Conservation (phyloP, 176 grass and related monocot species). For the Paspalum notatum region DNA sequence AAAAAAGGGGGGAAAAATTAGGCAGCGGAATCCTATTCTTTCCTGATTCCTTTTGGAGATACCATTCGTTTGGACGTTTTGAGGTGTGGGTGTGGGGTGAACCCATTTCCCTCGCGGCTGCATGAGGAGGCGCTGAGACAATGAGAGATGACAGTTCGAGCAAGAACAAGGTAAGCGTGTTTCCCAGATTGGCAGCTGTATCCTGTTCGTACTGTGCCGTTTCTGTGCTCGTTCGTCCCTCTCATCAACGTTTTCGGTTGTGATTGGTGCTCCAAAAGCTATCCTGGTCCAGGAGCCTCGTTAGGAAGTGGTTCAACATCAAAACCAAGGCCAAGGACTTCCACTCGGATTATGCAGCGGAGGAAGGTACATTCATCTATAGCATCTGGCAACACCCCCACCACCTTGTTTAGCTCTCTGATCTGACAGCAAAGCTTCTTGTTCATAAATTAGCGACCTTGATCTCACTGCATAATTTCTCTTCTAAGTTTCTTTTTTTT, state of each 20-base stretch:
- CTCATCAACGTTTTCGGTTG: slow-evolving; percentile 33
- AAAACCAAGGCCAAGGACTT: slow-evolving; percentile 85
- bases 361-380: slow-evolving; percentile 58
- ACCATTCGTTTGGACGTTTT: slow-evolving; percentile 33
- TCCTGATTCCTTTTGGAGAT: slow-evolving; percentile 3
- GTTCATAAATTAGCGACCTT: not conserved
- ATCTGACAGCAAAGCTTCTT: not conserved
- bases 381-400: not conserved
- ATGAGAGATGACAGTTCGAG: slow-evolving; percentile 89
- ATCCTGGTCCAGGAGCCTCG: slow-evolving; percentile 89
- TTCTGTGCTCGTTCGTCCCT: not conserved
- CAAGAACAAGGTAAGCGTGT: slow-evolving; percentile 70
- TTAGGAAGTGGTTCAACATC: slow-evolving; percentile 98
- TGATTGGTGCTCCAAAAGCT: slow-evolving; percentile 65
- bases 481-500: too few relatives aligned
- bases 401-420: slow-evolving; percentile 8
- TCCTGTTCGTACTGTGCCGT: slow-evolving; percentile 20
- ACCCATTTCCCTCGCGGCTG: slow-evolving; percentile 37
- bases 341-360: slow-evolving; percentile 62
- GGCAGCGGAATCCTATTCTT: slow-evolving; percentile 38
- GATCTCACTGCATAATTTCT: not conserved
- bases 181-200: slow-evolving; percentile 20
- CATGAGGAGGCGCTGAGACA: slow-evolving; percentile 73
- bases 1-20: slow-evolving; percentile 10
- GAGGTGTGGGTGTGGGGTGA: not conserved